phyloP scores from a whole-genome alignment of 1,284 basidiomycete species.

The Baeospora myosura region DNA sequence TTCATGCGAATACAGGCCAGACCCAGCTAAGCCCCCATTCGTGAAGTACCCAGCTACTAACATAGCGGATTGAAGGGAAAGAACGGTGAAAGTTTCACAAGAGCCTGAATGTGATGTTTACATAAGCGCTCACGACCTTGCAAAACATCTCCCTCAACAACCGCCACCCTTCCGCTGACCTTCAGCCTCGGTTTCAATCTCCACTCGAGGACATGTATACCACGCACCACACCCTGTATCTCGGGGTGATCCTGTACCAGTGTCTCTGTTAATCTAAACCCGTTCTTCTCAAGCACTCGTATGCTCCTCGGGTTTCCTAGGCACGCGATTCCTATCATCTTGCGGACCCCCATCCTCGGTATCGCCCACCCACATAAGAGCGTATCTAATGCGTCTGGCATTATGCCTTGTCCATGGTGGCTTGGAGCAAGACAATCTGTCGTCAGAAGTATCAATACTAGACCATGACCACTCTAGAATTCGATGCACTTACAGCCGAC shows the following conservation, averaged over 20 bases:
- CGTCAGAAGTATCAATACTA: too few species aligned
- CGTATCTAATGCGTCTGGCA: conserved; percentile 49
- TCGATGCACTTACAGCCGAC: conserved; percentile 33
- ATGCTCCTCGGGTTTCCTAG: conserved; percentile 51
- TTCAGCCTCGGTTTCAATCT: too few species aligned
- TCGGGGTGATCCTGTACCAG: conserved; percentile 29
- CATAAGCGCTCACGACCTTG: too few species aligned
- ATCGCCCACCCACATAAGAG: conserved; percentile 50
- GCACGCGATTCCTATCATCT: too few species aligned
- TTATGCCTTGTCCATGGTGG: conserved; percentile 59
- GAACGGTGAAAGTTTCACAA: too few species aligned
- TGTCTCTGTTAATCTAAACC: conserved; percentile 39
- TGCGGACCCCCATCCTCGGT: conserved; percentile 50
- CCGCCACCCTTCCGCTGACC: too few species aligned
- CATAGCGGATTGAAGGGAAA: too few species aligned
- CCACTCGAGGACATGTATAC: conserved; percentile 27
- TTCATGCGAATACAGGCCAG: too few species aligned
- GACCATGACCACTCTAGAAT: not conserved
- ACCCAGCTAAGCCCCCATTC: too few species aligned
- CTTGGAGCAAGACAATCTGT: conserved; percentile 51
- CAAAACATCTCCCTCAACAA: too few species aligned
- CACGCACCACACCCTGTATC: conserved; percentile 24
- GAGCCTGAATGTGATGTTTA: too few species aligned
- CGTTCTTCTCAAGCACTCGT: conserved; percentile 58
- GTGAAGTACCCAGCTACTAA: too few species aligned